phyloP scores from a whole-genome alignment of 2,329 filamentous ascomycete genomes.

The Verticillium tricorpus region DNA sequence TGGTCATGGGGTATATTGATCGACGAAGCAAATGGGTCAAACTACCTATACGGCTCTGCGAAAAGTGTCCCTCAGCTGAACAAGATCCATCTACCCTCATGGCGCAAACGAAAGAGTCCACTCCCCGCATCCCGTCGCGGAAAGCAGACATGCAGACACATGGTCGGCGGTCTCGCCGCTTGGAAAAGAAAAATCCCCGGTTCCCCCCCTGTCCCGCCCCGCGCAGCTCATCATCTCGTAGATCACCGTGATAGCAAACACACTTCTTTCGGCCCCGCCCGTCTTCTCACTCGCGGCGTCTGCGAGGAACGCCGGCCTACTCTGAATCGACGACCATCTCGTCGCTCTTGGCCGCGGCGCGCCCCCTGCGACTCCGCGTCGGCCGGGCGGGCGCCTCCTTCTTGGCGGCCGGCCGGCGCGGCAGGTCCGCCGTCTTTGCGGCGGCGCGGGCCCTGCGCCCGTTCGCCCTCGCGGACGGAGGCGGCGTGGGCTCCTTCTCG shows the following conservation, averaged over 20 bases:
- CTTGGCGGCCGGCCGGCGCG: slow-evolving; percentile 12
- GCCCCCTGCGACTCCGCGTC: background rate
- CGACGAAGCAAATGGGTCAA: background rate
- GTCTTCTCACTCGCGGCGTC: too few relatives aligned
- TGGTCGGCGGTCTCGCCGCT: too few relatives aligned
- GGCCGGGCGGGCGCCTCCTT: background rate
- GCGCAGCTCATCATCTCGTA: too few relatives aligned
- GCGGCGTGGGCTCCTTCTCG: slow-evolving; percentile 8
- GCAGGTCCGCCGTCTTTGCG: slow-evolving; percentile 6
- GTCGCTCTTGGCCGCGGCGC: background rate
- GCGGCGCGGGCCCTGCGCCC: slow-evolving; percentile 8
- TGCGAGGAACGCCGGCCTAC: background rate
- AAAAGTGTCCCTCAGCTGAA: background rate
- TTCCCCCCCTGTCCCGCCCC: too few relatives aligned
- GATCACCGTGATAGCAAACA: too few relatives aligned
- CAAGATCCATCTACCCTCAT: too few relatives aligned
- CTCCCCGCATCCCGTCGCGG: background rate
- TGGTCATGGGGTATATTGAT: background rate
- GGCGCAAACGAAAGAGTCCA: background rate
- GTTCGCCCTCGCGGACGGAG: slow-evolving; percentile 11
- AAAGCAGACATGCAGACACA: too few relatives aligned
- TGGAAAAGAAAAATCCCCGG: too few relatives aligned
- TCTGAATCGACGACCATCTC: slow-evolving; percentile 1
- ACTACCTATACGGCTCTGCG: background rate
- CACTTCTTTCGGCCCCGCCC: too few relatives aligned